phyloP scores from a whole-genome alignment of 2,329 filamentous ascomycete species.

The Fusarium sp. region DNA sequence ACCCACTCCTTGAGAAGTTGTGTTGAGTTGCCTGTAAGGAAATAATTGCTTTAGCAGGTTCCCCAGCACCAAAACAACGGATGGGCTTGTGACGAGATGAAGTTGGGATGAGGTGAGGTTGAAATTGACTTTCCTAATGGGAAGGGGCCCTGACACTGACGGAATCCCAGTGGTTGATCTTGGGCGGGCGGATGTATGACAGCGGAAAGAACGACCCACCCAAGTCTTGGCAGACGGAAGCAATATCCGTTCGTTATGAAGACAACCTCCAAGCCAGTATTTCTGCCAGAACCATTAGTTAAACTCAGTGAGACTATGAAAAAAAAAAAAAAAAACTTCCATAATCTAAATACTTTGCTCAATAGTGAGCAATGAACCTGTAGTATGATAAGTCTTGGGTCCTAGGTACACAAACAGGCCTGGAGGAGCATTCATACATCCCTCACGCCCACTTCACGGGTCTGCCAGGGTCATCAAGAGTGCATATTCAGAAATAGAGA shows the following conservation, averaged over 20 bases:
- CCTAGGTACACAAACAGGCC: no score
- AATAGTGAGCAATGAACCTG: neutral
- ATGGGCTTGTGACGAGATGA: neutral
- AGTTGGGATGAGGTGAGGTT: constrained; percentile 22
- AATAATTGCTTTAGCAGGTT: no score
- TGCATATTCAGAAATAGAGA: no score
- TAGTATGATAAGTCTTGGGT: neutral
- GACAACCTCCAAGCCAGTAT: neutral
- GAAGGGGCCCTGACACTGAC: constrained; percentile 1
- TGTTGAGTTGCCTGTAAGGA: no score
- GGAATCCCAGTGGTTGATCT: constrained; percentile 9
- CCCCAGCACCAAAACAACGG: neutral
- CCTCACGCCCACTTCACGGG: no score
- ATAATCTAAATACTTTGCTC: no score
- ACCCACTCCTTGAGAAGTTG: no score
- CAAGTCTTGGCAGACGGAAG: neutral
- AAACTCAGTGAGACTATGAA: no score
- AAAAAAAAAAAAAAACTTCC: no score
- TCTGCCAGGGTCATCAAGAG: no score
- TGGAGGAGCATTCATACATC: no score
- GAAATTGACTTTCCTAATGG: constrained; percentile 33
- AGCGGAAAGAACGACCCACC: constrained; percentile 26
- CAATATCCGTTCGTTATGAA: neutral
- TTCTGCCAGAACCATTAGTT: no score
- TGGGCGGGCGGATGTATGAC: constrained; percentile 1